Conservation (phyloP, 2,329 filamentous ascomycete genomes). For the Nemania sp. region DNA sequence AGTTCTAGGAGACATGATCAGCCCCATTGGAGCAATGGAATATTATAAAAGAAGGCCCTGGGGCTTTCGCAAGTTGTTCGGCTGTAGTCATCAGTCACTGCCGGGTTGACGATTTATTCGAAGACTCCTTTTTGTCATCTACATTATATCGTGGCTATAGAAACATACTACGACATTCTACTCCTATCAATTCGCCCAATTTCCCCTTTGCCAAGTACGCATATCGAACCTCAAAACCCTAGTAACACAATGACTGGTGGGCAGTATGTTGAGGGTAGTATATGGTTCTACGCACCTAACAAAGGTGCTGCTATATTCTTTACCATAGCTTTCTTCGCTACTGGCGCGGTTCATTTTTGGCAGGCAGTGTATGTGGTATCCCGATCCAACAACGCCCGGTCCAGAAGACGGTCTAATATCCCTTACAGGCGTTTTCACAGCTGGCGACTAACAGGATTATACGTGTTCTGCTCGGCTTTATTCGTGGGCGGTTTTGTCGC, state of each 20-base stretch:
- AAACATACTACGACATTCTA: neutral
- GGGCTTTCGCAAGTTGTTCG: neutral
- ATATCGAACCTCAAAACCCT: neutral
- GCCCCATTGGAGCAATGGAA: neutral
- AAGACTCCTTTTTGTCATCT: neutral
- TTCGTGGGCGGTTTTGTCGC: slow-evolving; percentile 68
- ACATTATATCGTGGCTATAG: neutral
- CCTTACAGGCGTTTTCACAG: slow-evolving; percentile 63
- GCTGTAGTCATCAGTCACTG: neutral
- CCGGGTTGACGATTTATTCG: neutral
- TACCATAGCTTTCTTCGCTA: slow-evolving; percentile 55
- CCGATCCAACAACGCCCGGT: neutral
- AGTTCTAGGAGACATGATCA: neutral
- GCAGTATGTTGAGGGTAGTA: slow-evolving; percentile 55
- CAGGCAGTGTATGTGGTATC: slow-evolving; percentile 59
- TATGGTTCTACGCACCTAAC: slow-evolving; percentile 62
- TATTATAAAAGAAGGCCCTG: slow-evolving; percentile 4
- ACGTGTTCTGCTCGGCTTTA: slow-evolving; percentile 65
- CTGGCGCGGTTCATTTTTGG: slow-evolving; percentile 56
- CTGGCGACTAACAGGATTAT: slow-evolving; percentile 66
- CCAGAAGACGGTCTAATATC: slow-evolving; percentile 1
- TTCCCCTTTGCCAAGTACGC: neutral
- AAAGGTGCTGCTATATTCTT: slow-evolving; percentile 63
- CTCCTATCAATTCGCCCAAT: neutral
- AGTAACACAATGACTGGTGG: slow-evolving; percentile 50